Base-by-base conservation (phyloP, 2,329 filamentous ascomycete genomes). In the Aspergillus oerlinghausenensis region DNA sequence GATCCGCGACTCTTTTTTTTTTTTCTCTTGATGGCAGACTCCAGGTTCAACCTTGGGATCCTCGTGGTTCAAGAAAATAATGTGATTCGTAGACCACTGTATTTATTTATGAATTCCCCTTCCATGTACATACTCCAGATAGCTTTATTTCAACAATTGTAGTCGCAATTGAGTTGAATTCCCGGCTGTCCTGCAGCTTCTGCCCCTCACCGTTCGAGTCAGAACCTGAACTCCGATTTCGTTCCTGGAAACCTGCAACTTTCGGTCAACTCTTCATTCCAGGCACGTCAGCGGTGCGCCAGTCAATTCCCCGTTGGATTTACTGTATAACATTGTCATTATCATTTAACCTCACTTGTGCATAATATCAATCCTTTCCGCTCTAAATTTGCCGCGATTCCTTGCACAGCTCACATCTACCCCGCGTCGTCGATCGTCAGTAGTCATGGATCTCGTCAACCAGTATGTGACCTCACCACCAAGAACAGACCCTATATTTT, bases 361-460 rank as follows among this genome's bases (percentile, higher is more conserved):
- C 4, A 47, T 47, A 21, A 14, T 25, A 23, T 25, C 5, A 6
- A 26, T 49, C 14, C n/a, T 35, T 40, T 28, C 19, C 19, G 19
- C 14, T 26, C 49, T 28, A 4, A 25, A 7, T 45, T 21, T 23
- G 29, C 19, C 9, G 21, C 25, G 10, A 51, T 26, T 32, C 48
- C 51, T 26, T 40, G 35, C 38, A 42, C 25, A 45, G 35, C 26
- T 45, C 35, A 43, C 55, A 56, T 52, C 60, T 63, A 63, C 63
- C 64, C 65, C 61, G 60, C 65, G 58, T 61, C 54, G 35, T 52
- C 48, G 55, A 61, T 60, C 52, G 26, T 62, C 63, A 52, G 55
- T 61, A 60, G 55, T 56, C 25, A 85, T 85, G 83, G 83, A 85
- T 80, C 77, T 85, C 57, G 83, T 85, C 58, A 84, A 85, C 70